phyloP scores from a whole-genome alignment of 2,329 filamentous ascomycete genomes.

The Microdochium nivale region DNA sequence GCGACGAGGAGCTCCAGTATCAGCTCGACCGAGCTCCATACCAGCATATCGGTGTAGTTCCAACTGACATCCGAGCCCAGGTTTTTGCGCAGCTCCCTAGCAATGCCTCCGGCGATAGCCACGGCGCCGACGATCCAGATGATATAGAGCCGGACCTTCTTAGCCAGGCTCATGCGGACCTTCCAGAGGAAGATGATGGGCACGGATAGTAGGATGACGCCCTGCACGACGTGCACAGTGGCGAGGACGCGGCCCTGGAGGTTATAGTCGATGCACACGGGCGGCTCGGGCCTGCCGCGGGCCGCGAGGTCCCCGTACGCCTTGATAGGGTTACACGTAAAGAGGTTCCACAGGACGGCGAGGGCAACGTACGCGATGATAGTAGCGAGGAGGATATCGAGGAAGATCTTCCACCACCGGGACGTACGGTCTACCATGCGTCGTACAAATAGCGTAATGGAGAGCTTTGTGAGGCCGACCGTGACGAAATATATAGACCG shows the following conservation, averaged over 20 bases:
- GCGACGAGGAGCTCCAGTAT: conserved; percentile 21
- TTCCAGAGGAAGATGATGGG: conserved; percentile 26
- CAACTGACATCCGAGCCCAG: conserved; percentile 13
- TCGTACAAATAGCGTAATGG: conserved; percentile 26
- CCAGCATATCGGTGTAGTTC: conserved; percentile 16
- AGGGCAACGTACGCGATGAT: conserved; percentile 16
- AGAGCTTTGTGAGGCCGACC: conserved; percentile 25
- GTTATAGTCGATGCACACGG: conserved; percentile 11
- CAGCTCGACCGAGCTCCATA: conserved; percentile 22
- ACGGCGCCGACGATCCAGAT: conserved; percentile 22
- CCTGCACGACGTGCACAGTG: conserved; percentile 23
- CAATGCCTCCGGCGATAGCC: conserved; percentile 19
- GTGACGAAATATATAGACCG: conserved; percentile 18
- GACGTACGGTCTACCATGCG: conserved; percentile 22
- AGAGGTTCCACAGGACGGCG: conserved; percentile 19
- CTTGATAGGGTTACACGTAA: conserved; percentile 16
- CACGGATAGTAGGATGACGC: conserved; percentile 20
- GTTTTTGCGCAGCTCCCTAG: conserved; percentile 15
- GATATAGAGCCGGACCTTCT: conserved; percentile 20
- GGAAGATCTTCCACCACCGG: conserved; percentile 17
- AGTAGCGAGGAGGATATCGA: conserved; percentile 20
- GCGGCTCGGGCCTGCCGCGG: conserved; percentile 10
- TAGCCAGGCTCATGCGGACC: conserved; percentile 17
- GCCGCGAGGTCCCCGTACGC: conserved; percentile 17
- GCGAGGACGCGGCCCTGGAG: conserved; percentile 14